Evolutionary conservation across 2,329 filamentous ascomycete species (phyloP).

Genomic region (Magnaporthiopsis poae): DNA sequence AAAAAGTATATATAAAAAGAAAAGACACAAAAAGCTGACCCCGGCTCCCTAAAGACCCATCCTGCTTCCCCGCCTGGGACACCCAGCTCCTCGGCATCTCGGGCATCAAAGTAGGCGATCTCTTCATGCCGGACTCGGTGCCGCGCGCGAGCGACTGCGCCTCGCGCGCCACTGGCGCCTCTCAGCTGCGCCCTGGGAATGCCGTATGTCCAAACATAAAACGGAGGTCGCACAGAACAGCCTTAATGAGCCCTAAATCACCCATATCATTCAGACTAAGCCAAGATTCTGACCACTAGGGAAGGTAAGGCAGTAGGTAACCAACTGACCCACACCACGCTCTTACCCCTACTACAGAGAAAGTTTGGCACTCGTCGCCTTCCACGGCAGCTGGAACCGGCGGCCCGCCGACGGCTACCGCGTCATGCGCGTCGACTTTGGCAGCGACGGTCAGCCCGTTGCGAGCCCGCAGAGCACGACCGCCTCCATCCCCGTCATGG

Average conservation of each 20-base stretch:
- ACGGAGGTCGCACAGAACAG: too few species aligned
- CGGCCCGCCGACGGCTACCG: constrained; percentile 28
- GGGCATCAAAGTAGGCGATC: constrained; percentile 23
- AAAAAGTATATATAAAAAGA: not conserved
- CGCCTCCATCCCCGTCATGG: constrained; percentile 41
- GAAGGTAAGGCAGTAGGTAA: too few species aligned
- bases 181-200: too few species aligned
- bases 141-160: constrained; percentile 17
- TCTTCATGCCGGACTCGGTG: constrained; percentile 23
- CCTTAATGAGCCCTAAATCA: too few species aligned
- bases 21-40: not conserved
- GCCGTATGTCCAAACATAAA: too few species aligned
- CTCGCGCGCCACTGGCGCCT: constrained; percentile 22
- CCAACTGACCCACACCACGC: too few species aligned
- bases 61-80: constrained; percentile 52
- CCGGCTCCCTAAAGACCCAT: constrained; percentile 30
- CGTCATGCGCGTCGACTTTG: constrained; percentile 31
- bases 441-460: constrained; percentile 29
- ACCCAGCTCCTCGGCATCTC: constrained; percentile 25
- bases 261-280: too few species aligned
- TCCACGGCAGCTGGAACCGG: constrained; percentile 47
- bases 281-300: too few species aligned
- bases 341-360: too few species aligned
- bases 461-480: constrained; percentile 30
- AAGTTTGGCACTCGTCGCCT: too few species aligned